Conservation (phyloP, 1,139 yeast genomes). For the Blastobotrys serpentis region DNA sequence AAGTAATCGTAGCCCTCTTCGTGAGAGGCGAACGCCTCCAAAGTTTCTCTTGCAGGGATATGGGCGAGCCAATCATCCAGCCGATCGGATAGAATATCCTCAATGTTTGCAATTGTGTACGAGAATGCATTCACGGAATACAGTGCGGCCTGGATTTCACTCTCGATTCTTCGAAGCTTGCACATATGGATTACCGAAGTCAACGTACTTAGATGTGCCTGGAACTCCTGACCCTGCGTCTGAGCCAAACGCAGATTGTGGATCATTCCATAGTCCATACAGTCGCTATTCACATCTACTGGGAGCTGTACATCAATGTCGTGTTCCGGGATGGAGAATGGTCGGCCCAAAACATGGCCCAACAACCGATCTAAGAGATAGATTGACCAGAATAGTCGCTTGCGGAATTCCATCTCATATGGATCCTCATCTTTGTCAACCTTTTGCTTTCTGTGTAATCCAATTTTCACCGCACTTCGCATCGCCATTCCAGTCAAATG, state of each 20-base stretch:
- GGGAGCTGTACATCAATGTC: slow-evolving; percentile 22
- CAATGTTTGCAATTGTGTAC: slow-evolving; percentile 3
- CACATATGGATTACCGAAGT: slow-evolving; percentile 19
- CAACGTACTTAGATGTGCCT: slow-evolving; percentile 5
- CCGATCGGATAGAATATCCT: slow-evolving; percentile 6
- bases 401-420: slow-evolving; percentile 23
- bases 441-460: slow-evolving; percentile 24
- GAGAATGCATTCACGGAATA: slow-evolving; percentile 14
- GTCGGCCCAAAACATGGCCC: slow-evolving; percentile 26
- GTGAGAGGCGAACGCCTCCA: slow-evolving; percentile 7
- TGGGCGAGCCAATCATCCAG: slow-evolving; percentile 19
- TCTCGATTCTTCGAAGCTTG: slow-evolving; percentile 19
- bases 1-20: slow-evolving; percentile 18
- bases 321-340: slow-evolving; percentile 28
- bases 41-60: slow-evolving; percentile 13
- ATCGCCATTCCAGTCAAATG: slow-evolving; percentile 23
- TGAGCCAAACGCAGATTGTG: slow-evolving; percentile 16
- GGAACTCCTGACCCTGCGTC: slow-evolving; percentile 6
- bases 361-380: slow-evolving; percentile 25
- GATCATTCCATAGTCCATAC: slow-evolving; percentile 8
- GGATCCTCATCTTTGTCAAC: slow-evolving; percentile 16
- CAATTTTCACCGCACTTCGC: slow-evolving; percentile 25
- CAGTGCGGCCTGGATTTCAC: slow-evolving; percentile 17
- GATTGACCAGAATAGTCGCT: slow-evolving; percentile 28
- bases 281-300: slow-evolving; percentile 18